These are phyloP conservation scores for Pigoraptor vietnamica DNA, from an alignment of 78 protist genomes.

Conservation along the genomic window DNA sequence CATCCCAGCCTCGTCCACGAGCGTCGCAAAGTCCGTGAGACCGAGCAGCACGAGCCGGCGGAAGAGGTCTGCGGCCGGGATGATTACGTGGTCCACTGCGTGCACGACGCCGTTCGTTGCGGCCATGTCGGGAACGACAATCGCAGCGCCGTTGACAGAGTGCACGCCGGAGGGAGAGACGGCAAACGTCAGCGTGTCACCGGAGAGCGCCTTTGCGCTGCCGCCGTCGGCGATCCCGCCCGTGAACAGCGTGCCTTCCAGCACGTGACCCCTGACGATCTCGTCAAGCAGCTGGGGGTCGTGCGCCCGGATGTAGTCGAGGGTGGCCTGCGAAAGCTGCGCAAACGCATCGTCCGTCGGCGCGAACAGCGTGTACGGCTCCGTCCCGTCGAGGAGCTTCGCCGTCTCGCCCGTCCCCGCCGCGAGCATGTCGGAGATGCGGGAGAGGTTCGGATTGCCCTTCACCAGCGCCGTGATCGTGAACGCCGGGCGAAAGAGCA, in stretches of 20 bases:
- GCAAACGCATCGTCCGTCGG: constrained; percentile 14
- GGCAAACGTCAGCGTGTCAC: neutral
- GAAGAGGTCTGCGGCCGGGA: neutral
- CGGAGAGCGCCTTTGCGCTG: neutral
- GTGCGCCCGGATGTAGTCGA: neutral
- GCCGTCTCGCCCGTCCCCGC: neutral
- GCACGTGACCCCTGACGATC: neutral
- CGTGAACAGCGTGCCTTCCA: neutral
- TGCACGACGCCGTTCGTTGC: neutral
- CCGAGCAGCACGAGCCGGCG: neutral
- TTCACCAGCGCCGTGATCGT: neutral
- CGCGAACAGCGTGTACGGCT: constrained; percentile 10
- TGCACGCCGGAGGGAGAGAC: neutral
- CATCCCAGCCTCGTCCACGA: neutral
- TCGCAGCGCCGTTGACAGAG: neutral
- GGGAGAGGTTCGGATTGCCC: neutral
- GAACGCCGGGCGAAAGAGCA: neutral
- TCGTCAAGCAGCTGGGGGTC: neutral
- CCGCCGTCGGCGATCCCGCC: neutral
- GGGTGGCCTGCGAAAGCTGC: neutral
- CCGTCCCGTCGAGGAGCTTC: neutral
- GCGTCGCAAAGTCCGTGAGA: neutral
- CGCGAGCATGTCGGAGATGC: neutral
- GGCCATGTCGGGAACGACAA: neutral
- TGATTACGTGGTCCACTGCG: neutral